These are phyloP conservation scores for Solanum paucissectum DNA, from an alignment of 257 asterid genomes.

Conservation along the genomic window DNA sequence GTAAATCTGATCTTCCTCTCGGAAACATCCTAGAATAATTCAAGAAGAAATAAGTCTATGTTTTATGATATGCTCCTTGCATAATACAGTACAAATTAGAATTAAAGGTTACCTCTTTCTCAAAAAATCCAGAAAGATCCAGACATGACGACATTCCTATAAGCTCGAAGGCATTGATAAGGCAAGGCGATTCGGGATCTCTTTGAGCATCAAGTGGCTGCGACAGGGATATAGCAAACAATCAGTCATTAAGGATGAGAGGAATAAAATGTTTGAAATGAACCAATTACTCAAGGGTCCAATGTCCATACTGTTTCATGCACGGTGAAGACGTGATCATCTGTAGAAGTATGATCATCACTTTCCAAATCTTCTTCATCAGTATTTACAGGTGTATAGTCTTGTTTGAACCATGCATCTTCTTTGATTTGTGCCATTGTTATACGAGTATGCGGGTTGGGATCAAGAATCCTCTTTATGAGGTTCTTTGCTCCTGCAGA, in stretches of 20 bases:
- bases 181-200: conserved; percentile 39
- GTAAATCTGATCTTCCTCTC: conserved; percentile 91
- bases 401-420: conserved; percentile 76
- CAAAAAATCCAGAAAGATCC: conserved; percentile 91
- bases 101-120: conserved; percentile 48
- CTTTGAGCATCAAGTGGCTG: conserved; percentile 40
- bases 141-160: conserved; percentile 92
- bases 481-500: conserved; percentile 73
- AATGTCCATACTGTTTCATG: conserved; percentile 30
- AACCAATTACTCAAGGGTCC: background rate
- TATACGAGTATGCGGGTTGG: conserved; percentile 70
- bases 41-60: background rate
- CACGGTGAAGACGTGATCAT: conserved; percentile 38
- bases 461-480: conserved; percentile 83
- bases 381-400: conserved; percentile 47
- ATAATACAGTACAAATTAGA: background rate
- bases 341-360: conserved; percentile 30
- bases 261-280: background rate
- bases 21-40: conserved; percentile 56
- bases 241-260: background rate
- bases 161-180: conserved; percentile 80
- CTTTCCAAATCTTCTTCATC: conserved; percentile 42
- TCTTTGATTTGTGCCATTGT: conserved; percentile 58
- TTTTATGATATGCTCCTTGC: background rate
- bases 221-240: background rate